Base-by-base conservation (phyloP, 2,329 filamentous ascomycete genomes). In the Macrophomina phaseolina region DNA sequence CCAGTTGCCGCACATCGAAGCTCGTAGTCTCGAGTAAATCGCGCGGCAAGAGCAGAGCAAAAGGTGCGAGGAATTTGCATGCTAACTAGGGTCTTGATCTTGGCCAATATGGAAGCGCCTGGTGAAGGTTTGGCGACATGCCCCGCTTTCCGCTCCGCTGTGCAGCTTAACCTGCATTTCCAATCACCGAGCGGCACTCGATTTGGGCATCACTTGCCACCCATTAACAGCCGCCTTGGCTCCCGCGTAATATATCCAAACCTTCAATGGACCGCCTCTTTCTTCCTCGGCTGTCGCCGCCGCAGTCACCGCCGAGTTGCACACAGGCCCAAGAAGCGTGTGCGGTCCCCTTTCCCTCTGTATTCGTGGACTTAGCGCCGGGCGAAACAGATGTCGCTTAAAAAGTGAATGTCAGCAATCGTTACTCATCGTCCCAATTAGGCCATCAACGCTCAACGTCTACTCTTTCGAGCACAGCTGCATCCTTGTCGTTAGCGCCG, bases 91-190 rank as follows among this genome's bases (percentile, higher is more conserved):
- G 28, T 53, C 16, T 53, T 30, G 51, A 53, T 30, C 5, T 34
- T 30, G 28, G 51, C 51, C 30, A 53, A 36, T 18, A 53, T 53
- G 51, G 51, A 12, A 53, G 51, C 30, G 30, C 51, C 51, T 28
- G 51, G 51, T 9, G 28, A 53, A 53, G 30, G 51, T 53, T 53
- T 18, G 14, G 12, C 51, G 51, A 51, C 51, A 30, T 30, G 51
- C 51, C 36, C 30, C 51, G 28, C 51, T 8, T 53, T 23, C 51
- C 51, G 51, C 51, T 53, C 51, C 30, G 51, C 30, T 12, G 14
- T 36, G 28, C 11, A 36, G 9, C 30, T 53, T 30, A 53, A 53
- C 30, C 30, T 16, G 28, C 51, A 36, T 36, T 34, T 45, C 30
- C 30, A 36, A 34, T 53, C 4, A 16, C 12, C 8, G 30, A 34